Evolutionary conservation across 73 alveolate genomes (phyloP).

Genomic region (Blepharisma stoltei): DNA sequence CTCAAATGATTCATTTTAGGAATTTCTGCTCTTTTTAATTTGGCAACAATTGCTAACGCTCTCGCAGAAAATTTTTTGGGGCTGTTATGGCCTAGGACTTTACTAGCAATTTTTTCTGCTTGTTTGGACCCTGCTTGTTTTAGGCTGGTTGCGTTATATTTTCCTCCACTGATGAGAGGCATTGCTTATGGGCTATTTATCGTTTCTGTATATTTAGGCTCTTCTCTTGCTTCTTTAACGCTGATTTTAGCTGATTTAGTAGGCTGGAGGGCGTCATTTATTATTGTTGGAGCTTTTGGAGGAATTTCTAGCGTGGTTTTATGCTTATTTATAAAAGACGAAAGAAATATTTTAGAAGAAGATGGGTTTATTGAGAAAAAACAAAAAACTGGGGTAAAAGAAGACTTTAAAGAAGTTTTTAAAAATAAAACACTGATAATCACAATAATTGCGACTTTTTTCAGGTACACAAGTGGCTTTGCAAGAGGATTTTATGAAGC

Average conservation of each 20-base stretch:
- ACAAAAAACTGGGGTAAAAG: not conserved
- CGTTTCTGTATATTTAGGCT: slow-evolving; percentile 10
- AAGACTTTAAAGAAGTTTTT: not conserved
- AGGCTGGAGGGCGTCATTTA: slow-evolving; percentile 1
- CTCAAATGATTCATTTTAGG: slow-evolving; percentile 19
- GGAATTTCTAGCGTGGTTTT: not conserved
- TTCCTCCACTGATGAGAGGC: slow-evolving; percentile 7
- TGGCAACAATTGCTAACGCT: slow-evolving; percentile 8
- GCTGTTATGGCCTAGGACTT: not conserved
- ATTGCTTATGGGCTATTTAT: not conserved
- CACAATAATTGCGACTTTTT: slow-evolving; percentile 22
- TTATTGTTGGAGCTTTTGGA: not conserved
- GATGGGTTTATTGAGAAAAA: not conserved
- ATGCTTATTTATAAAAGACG: not conserved
- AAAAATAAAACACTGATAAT: not conserved
- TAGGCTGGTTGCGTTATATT: not conserved
- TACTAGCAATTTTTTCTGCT: slow-evolving; percentile 17
- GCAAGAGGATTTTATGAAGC: slow-evolving; percentile 30
- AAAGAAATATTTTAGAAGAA: not conserved
- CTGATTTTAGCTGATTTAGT: not conserved
- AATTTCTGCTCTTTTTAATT: not conserved
- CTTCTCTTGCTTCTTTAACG: slow-evolving; percentile 5
- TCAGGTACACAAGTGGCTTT: slow-evolving; percentile 8
- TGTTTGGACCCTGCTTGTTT: slow-evolving; percentile 18
- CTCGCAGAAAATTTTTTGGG: not conserved